Base-by-base conservation (phyloP, 2,329 filamentous ascomycete species). In the Calonectria pauciramosa region DNA sequence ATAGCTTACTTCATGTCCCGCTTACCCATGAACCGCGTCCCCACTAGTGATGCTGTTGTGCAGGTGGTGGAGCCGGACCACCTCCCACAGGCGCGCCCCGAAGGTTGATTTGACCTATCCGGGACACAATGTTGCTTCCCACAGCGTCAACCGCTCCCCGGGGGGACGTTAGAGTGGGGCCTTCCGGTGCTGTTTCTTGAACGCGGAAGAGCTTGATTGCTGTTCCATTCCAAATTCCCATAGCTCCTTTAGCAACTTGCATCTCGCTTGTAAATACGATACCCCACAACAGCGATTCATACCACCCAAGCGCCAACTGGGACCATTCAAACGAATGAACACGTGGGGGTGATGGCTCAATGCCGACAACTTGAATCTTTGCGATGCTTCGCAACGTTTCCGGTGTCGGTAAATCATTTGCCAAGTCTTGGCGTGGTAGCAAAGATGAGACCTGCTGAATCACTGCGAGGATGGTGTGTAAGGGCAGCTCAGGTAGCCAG, bases 311-410 rank as follows among this genome's bases (percentile, higher is more conserved):
- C 0, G 95, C 94, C 41, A 98, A 88, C 0, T 95, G 93, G 4
- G 96, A 96, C 96, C 96, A 99, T 86, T 98, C 95, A 81, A 99
- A 99, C 18, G 95, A 93, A 82, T 98, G 96, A 20, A 97, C 93
- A 38, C 94, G 91, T 68, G 95, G 90, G 0, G 94, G 89, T 1
- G 92, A 92, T 0, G 94, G 91, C 59, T 98, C 95, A 47, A 98
- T 91, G 11, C 92, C 93, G 13, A 92, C 90, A 54, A 97, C 87
- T 66, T 91, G 89, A 1, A 94, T 89, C 23, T 89, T 87, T 73
- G 88, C 89, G 74, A 95, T 92, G 32, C 87, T 89, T 54, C 86
- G 86, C 32, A 93, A 84, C 4, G 87, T 87, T 34, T 88, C 88
- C 13, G 88, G 79, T 18, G 86, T 83, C 3, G 88, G 82, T 63